Conservation (phyloP, 768 basidiomycete genomes). For the Gymnopilus junonius region DNA sequence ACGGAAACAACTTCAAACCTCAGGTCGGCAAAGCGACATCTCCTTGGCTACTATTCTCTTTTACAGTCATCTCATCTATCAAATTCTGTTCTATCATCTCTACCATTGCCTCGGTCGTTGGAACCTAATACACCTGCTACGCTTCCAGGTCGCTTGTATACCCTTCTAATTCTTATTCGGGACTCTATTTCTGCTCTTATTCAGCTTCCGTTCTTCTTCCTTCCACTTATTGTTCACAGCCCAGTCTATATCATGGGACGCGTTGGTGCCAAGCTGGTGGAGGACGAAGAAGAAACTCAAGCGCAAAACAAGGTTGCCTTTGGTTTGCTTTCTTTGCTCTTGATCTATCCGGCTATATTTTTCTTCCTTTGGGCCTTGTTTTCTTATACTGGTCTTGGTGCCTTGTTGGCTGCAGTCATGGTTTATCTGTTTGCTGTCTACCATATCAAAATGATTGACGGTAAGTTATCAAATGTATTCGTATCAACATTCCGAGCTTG, state of each 20-base stretch:
- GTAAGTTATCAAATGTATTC: slow-evolving; percentile 46
- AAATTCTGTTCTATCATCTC: slow-evolving; percentile 80
- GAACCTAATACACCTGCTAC: slow-evolving; percentile 78
- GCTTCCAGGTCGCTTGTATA: slow-evolving; percentile 82
- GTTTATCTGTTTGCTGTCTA: slow-evolving; percentile 84
- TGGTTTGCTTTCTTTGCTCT: slow-evolving; percentile 72
- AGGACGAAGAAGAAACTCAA: slow-evolving; percentile 92
- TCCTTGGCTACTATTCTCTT: slow-evolving; percentile 89
- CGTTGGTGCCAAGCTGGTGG: slow-evolving; percentile 71
- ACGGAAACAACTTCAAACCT: slow-evolving; percentile 64
- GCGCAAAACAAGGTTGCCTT: slow-evolving; percentile 97
- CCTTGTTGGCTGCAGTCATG: slow-evolving; percentile 65
- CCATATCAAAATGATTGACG: slow-evolving; percentile 86
- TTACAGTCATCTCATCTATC: slow-evolving; percentile 82
- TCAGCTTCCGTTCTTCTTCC: slow-evolving; percentile 85
- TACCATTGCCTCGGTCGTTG: slow-evolving; percentile 83
- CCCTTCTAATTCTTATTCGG: slow-evolving; percentile 76
- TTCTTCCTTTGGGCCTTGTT: slow-evolving; percentile 86
- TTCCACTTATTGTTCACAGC: slow-evolving; percentile 82
- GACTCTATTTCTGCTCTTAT: slow-evolving; percentile 74
- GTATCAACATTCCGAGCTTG: slow-evolving; percentile 2
- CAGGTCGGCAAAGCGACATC: slow-evolving; percentile 61
- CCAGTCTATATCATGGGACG: slow-evolving; percentile 87
- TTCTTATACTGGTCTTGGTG: slow-evolving; percentile 75
- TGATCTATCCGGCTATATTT: slow-evolving; percentile 85